Conservation (phyloP, 2,329 filamentous ascomycete species). For the Verticillium dahliae region DNA sequence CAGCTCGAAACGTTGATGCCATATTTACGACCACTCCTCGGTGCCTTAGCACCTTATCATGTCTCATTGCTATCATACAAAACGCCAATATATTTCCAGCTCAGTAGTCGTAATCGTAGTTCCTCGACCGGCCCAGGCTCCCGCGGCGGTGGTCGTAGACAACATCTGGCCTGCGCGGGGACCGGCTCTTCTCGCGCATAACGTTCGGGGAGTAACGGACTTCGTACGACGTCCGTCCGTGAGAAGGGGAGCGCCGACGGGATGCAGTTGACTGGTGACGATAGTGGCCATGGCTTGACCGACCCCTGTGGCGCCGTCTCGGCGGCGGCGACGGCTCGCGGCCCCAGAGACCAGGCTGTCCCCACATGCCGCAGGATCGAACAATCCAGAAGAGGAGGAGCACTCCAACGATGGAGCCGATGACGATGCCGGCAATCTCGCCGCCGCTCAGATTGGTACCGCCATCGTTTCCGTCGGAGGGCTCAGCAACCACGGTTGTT, state of each 20-base stretch:
- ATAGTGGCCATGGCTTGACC: constrained; percentile 5
- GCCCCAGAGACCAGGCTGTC: constrained; percentile 3
- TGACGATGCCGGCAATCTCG: constrained; percentile 44
- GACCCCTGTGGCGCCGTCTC: constrained; percentile 5
- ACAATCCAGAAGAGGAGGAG: constrained; percentile 40
- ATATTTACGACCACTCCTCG: background rate
- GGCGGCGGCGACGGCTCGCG: constrained; percentile 4
- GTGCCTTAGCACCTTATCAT: background rate
- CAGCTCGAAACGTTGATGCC: too few relatives aligned
- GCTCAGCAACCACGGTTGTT: constrained; percentile 21
- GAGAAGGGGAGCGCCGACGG: constrained; percentile 2
- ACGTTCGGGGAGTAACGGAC: constrained; percentile 9
- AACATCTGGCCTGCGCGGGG: background rate
- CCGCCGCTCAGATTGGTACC: constrained; percentile 32
- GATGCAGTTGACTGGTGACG: constrained; percentile 9
- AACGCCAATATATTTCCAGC: background rate
- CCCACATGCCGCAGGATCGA: constrained; percentile 27
- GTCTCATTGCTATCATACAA: background rate
- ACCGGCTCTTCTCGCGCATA: constrained; percentile 5
- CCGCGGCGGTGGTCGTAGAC: background rate
- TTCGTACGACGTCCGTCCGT: constrained; percentile 4
- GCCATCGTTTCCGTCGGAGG: constrained; percentile 11
- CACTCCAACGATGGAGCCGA: constrained; percentile 39
- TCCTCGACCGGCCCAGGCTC: background rate
- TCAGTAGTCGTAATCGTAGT: background rate